phyloP scores from a whole-genome alignment of 2,329 filamentous ascomycete species.

The Aureobasidium pullulans region DNA sequence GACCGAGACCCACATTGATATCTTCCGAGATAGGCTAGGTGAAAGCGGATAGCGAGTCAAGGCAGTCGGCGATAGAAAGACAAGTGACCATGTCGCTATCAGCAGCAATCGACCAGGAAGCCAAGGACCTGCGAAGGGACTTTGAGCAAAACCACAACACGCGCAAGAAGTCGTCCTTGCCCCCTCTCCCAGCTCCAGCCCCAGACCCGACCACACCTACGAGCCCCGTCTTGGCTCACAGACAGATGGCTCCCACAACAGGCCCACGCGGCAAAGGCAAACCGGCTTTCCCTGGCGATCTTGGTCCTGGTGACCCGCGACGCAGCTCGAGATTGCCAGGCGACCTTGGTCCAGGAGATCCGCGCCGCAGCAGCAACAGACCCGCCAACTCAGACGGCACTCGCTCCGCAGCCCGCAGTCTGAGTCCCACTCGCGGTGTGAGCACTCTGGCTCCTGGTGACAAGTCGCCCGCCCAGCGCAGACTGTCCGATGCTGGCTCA shows the following conservation, averaged over 20 bases:
- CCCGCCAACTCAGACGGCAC: not conserved
- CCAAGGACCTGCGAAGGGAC: conserved; percentile 12
- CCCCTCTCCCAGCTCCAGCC: not conserved
- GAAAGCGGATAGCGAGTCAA: not conserved
- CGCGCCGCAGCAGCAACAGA: conserved; percentile 12
- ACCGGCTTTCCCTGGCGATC: conserved; percentile 29
- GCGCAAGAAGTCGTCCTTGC: not conserved
- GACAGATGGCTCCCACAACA: not conserved
- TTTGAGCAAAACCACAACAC: not conserved
- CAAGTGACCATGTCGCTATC: conserved; percentile 12
- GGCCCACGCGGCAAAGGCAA: conserved; percentile 16
- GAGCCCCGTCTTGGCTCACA: not conserved
- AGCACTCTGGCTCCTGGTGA: not conserved
- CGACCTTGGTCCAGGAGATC: conserved; percentile 17
- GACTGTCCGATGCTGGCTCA: conserved; percentile 11
- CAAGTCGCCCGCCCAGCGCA: conserved; percentile 5
- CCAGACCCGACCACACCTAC: not conserved
- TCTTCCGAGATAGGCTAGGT: conserved; percentile 6
- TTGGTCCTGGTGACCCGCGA: conserved; percentile 29
- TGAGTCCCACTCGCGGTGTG: conserved; percentile 7
- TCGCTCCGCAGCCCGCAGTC: conserved; percentile 8
- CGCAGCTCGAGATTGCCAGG: conserved; percentile 18
- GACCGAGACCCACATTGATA: conserved; percentile 9
- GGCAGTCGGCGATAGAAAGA: not conserved
- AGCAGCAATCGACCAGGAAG: conserved; percentile 10